Evolutionary conservation across 2,329 filamentous ascomycete species (phyloP), one percentile per base, ranked within the genome.

Genomic region (Xylaria sp.): DNA sequence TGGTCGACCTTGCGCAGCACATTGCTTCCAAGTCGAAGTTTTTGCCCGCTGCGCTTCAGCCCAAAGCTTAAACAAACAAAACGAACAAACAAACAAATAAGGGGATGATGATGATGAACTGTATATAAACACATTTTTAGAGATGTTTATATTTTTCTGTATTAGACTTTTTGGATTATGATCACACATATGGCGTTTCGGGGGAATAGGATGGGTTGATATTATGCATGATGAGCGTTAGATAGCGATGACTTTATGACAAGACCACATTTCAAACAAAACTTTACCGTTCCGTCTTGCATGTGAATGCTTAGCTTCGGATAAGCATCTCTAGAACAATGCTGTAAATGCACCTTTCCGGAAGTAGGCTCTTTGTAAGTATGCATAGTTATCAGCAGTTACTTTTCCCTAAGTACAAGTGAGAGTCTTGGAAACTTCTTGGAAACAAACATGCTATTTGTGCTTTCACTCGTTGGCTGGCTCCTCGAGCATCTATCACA

Each of bases 11-110:
- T 48, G 75, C 73, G 20, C 67, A 70, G 28, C 66, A 71, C 59
- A 75, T 76, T 49, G 75, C 74, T 61, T 72, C 71, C 49, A 74
- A 75, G 72, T 74, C 74, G 20, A 76, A 75, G 63, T 66, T 75
- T 54, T 56, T 76, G 49, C 73, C 74, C 20, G 71, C 70, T 49
- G 60, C 73, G 28, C 68, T 76, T 23, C 73, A 69, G 46, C 42
- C 69, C 1, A 71, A 71, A 64, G 67, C 69, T 28, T 71, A 67
- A 65, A 65, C 6, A 63, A 44, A 59, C 42, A 46, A n/a, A 33
- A 28, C 3, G 44, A 38, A 46, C 3, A 53, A 38, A 46, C n/a
- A 46, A 46, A 11, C 7, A 40, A 38, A 26, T 38, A 40, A 53
- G 15, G 26, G 28, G n/a, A 42, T 1, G 33, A 5, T 26, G 28